Percentiles rank a stretch among this genome's conserved stretches.
These are phyloP conservation scores for Toxicodendron radicans DNA, from an alignment of 345 rosid species.

Conservation along the genomic window DNA sequence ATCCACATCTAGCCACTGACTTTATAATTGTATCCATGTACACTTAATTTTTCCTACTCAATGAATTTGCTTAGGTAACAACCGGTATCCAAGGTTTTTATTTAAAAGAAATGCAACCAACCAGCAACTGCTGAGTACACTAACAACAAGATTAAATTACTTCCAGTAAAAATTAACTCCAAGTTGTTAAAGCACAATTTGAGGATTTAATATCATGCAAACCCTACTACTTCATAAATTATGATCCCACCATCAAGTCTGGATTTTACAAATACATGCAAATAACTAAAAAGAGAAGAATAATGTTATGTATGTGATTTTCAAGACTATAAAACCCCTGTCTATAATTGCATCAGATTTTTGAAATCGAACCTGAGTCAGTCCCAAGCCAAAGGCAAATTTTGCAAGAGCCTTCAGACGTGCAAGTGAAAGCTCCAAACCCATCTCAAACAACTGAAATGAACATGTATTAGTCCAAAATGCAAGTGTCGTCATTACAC, in stretches of 20 bases:
- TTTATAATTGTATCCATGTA: not conserved
- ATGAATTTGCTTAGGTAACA: not conserved
- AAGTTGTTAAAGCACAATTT: not conserved
- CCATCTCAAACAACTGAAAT: conserved; percentile 96
- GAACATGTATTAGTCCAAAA: conserved; percentile 25
- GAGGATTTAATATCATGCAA: not conserved
- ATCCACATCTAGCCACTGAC: not conserved
- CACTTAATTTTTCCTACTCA: not conserved
- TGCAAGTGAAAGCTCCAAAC: conserved; percentile 94
- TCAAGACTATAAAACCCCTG: conserved; percentile 8
- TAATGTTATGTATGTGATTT: not conserved
- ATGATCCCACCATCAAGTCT: not conserved
- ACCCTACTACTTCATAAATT: not conserved
- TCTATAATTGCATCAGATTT: not conserved
- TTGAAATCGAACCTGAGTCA: conserved; percentile 71
- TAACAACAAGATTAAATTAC: not conserved
- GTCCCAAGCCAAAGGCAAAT: conserved; percentile 95
- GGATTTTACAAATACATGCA: not conserved
- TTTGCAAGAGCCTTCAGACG: conserved; percentile 96
- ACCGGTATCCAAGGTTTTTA: not conserved
- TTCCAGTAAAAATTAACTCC: not conserved
- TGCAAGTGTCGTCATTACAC: conserved; percentile 13
- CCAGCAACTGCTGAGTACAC: not conserved
- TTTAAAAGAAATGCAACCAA: not conserved
- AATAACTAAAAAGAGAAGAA: not conserved